Conservation (phyloP, 768 basidiomycete genomes). For the Clitopilus passeckerianus region DNA sequence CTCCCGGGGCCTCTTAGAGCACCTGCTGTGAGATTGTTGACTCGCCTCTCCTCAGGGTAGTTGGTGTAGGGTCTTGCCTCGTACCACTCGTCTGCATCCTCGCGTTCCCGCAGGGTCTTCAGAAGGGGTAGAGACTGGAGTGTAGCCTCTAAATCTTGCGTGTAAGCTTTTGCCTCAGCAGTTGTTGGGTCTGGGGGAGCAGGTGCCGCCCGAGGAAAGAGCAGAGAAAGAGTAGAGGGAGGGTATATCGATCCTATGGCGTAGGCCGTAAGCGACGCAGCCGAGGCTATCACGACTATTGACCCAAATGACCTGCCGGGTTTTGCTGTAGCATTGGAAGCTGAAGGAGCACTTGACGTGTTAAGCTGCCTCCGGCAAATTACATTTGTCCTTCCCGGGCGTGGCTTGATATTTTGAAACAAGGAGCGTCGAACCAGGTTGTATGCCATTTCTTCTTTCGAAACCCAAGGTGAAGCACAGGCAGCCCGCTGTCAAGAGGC, state of each 20-base stretch:
- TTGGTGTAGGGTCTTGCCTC: constrained; percentile 70
- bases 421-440: neutral
- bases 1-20: constrained; percentile 85
- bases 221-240: constrained; percentile 55
- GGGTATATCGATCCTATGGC: constrained; percentile 69
- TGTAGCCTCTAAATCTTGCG: constrained; percentile 55
- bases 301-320: neutral
- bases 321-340: neutral
- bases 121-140: constrained; percentile 67
- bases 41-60: constrained; percentile 66
- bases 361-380: neutral
- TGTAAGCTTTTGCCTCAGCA: constrained; percentile 52
- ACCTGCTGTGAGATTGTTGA: constrained; percentile 82
- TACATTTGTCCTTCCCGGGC: neutral
- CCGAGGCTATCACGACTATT: neutral
- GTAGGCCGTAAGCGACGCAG: constrained; percentile 31
- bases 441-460: neutral
- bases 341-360: neutral
- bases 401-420: neutral
- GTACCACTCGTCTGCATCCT: constrained; percentile 62
- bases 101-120: constrained; percentile 34
- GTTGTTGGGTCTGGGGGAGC: constrained; percentile 58
- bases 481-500: neutral
- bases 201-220: constrained; percentile 77
- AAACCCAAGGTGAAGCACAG: neutral